Evolutionary conservation across 371 early-diverging fungal species (phyloP), one percentile per base, ranked within the genome.

Genomic region (Nematocida ausubeli): DNA sequence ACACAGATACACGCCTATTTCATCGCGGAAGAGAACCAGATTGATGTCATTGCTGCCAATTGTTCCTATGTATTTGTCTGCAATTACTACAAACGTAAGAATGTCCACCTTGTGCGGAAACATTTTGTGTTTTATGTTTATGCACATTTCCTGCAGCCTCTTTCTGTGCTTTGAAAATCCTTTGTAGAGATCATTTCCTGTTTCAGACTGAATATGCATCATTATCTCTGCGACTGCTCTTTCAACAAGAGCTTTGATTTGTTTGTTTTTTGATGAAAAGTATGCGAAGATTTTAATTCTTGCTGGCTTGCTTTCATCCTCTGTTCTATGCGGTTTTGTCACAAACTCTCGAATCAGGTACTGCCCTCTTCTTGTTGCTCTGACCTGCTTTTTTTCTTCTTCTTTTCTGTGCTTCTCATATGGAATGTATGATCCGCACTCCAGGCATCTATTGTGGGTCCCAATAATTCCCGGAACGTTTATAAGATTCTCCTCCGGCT

Each of bases 51-150:
- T 49, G 26, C 30, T 47, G 28, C 73, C 73, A n/a, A 62, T 47
- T 24, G 30, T 72, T 26, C 30, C 34, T 26, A 72, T n/a, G 44
- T 50, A 44, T 49, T 39, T 72, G 32, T 52, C 65, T n/a, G 73
- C 47, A 19, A 44, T 30, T n/a, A 72, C 52, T 34, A 72, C 34
- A 44, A 65, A 37, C 19, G 32, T 26, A 6, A 72, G 62, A 50
- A 72, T 62, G 28, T 40, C 64, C 7, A 72, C 47, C 47, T 42
- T 62, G n/a, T 22, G 14, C 22, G 73, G 73, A 64, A 72, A 72
- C 34, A 72, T 55, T n/a, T 72, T 26, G 62, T 64, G 44, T 5
- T 28, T 26, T 35, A 72, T 60, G 26, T 60, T 35, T 35, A 52
- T 62, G 30, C 72, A 62, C 4, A 72, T 22, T 26, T 72, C 37